Conservation (phyloP, 2,329 filamentous ascomycete genomes). For the Fusarium abutilonis region DNA sequence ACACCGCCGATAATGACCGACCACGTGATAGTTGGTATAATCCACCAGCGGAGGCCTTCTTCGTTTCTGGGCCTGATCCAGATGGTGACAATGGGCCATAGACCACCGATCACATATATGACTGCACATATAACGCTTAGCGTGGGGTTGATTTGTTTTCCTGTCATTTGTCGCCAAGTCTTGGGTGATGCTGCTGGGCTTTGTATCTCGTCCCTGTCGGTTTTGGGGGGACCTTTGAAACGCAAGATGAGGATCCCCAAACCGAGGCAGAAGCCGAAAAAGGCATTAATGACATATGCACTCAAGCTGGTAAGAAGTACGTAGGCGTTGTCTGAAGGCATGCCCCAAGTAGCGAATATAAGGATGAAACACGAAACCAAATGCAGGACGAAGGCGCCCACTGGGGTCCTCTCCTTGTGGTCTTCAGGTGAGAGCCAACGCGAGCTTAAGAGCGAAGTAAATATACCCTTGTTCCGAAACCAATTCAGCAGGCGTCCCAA, state of each 20-base stretch:
- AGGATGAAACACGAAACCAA: conserved; percentile 50
- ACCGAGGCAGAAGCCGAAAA: conserved; percentile 49
- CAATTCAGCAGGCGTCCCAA: conserved; percentile 48
- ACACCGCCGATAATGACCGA: conserved; percentile 43
- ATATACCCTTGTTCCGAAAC: conserved; percentile 47
- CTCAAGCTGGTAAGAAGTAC: conserved; percentile 47
- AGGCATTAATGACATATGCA: conserved; percentile 50
- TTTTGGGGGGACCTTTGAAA: conserved; percentile 48
- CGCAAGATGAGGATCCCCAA: conserved; percentile 51
- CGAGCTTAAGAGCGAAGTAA: conserved; percentile 42
- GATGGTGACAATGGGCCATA: conserved; percentile 48
- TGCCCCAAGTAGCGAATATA: conserved; percentile 48
- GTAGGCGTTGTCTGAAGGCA: conserved; percentile 45
- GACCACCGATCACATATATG: conserved; percentile 47
- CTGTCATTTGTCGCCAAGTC: conserved; percentile 49
- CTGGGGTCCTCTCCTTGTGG: conserved; percentile 51
- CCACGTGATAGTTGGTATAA: conserved; percentile 48
- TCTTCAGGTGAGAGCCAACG: conserved; percentile 50
- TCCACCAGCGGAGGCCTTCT: conserved; percentile 43
- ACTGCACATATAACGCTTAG: conserved; percentile 47
- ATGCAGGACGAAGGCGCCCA: conserved; percentile 51
- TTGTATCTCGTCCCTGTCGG: conserved; percentile 19
- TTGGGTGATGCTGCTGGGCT: conserved; percentile 23
- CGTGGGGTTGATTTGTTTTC: conserved; percentile 45
- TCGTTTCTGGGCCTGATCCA: conserved; percentile 45